Percentiles rank a stretch among this genome's conserved stretches.
Evolutionary conservation across 345 rosid genomes (phyloP).

Genomic region (Schrenkiella parvula): DNA sequence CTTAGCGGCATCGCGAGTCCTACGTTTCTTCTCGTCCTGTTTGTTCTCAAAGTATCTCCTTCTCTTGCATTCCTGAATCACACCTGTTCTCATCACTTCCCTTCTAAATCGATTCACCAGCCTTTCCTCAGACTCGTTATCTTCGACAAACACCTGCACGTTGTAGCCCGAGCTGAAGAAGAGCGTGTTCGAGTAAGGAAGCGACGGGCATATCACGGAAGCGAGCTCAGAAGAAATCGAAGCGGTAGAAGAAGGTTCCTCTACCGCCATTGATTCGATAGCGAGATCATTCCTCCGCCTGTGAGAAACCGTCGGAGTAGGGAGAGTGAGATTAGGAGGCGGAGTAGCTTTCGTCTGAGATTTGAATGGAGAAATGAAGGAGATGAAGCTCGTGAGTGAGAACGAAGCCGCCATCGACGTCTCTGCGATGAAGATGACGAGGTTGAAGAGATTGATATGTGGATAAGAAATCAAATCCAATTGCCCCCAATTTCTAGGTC

Average conservation of each 20-base stretch:
- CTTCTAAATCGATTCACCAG: conserved; percentile 62
- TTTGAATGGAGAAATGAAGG: conserved; percentile 54
- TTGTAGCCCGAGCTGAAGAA: conserved; percentile 66
- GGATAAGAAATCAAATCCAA: conserved; percentile 33
- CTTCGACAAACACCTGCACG: conserved; percentile 67
- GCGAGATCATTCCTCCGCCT: conserved; percentile 32
- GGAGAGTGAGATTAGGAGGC: conserved; percentile 26
- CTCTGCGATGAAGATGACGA: conserved; percentile 16
- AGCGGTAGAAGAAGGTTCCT: conserved; percentile 20
- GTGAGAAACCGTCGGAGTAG: conserved; percentile 18
- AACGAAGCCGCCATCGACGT: conserved; percentile 56
- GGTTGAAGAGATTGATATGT: conserved; percentile 23
- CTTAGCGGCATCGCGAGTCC: conserved; percentile 78
- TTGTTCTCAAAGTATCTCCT: conserved; percentile 64
- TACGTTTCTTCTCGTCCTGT: conserved; percentile 75
- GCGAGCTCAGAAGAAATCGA: conserved; percentile 43
- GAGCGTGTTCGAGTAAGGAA: conserved; percentile 64
- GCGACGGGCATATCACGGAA: conserved; percentile 65
- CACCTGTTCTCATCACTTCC: conserved; percentile 75
- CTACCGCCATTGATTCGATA: conserved; percentile 29
- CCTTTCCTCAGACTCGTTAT: conserved; percentile 74
- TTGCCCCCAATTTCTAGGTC: conserved; percentile 16
- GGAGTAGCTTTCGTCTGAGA: conserved; percentile 38
- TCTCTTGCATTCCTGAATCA: conserved; percentile 70
- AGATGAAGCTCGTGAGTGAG: conserved; percentile 59